Percentiles rank a stretch among this genome's conserved stretches.
phyloP scores from a whole-genome alignment of 2,329 filamentous ascomycete genomes.

The Colletotrichum filicis region DNA sequence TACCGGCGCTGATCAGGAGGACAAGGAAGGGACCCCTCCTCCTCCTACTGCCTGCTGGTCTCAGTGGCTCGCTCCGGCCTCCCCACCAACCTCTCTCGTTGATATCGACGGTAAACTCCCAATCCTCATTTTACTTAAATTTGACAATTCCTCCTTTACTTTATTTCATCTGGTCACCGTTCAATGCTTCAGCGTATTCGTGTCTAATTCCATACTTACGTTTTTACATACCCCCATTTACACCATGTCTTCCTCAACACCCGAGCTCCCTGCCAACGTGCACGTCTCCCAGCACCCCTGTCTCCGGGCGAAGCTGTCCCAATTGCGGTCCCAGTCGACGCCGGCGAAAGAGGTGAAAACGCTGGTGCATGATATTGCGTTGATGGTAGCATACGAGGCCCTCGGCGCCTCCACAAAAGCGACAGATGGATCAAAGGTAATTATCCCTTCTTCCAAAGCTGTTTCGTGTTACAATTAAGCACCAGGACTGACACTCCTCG shows the following conservation, averaged over 20 bases:
- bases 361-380: constrained; percentile 86
- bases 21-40: constrained; percentile 31
- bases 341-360: constrained; percentile 80
- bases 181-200: not conserved
- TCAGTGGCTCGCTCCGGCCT: not conserved
- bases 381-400: constrained; percentile 86
- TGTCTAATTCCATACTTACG: not conserved
- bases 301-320: constrained; percentile 87
- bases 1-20: constrained; percentile 34
- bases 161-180: not conserved
- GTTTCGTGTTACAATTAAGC: not conserved
- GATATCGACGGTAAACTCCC: not conserved
- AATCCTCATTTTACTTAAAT: constrained; percentile 19
- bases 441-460: not conserved
- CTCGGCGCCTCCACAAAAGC: constrained; percentile 71
- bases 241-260: constrained; percentile 45
- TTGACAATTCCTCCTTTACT: not conserved
- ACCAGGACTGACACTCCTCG: not conserved
- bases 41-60: not conserved
- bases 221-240: not conserved
- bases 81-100: constrained; percentile 16
- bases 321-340: constrained; percentile 80
- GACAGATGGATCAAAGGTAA: constrained; percentile 70
- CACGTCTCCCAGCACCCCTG: constrained; percentile 90
- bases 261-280: constrained; percentile 67